Evolutionary conservation across 2,329 filamentous ascomycete genomes (phyloP).

Genomic region (Monilinia fructigena): DNA sequence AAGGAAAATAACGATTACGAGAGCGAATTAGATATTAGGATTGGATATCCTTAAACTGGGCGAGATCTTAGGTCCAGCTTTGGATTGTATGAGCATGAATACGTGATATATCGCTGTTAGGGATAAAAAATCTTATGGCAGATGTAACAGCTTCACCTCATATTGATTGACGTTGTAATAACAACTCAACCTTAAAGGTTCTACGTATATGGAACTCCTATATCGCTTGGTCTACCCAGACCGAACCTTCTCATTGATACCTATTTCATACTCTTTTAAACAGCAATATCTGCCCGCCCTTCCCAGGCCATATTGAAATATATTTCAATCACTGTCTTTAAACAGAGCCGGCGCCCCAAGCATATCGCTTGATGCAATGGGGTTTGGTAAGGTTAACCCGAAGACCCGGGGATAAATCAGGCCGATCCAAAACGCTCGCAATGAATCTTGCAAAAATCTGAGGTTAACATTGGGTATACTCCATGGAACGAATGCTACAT

Average conservation of each 20-base stretch:
- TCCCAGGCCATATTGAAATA: accelerated
- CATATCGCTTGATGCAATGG: too few relatives aligned
- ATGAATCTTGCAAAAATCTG: neutral
- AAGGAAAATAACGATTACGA: neutral
- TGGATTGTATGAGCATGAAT: neutral
- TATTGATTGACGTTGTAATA: too few relatives aligned
- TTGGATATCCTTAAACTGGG: neutral
- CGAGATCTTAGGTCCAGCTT: neutral
- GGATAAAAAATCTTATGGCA: too few relatives aligned
- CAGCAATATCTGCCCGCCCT: neutral
- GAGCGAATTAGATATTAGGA: neutral
- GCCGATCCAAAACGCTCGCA: neutral
- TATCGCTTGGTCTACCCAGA: neutral
- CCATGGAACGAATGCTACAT: neutral
- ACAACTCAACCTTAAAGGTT: too few relatives aligned
- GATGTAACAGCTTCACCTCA: too few relatives aligned
- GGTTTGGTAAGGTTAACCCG: too few relatives aligned
- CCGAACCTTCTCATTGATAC: neutral
- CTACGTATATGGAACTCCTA: too few relatives aligned
- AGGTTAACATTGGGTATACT: too few relatives aligned
- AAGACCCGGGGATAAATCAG: neutral
- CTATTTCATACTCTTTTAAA: neutral
- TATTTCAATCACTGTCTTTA: neutral
- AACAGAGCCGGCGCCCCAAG: neutral
- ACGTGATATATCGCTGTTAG: too few relatives aligned